A percentile compares a stretch with the other conserved stretches of the same genome.
These are phyloP conservation scores for Camillea tinctor DNA, from an alignment of 2,329 filamentous ascomycete genomes.

Conservation along the genomic window DNA sequence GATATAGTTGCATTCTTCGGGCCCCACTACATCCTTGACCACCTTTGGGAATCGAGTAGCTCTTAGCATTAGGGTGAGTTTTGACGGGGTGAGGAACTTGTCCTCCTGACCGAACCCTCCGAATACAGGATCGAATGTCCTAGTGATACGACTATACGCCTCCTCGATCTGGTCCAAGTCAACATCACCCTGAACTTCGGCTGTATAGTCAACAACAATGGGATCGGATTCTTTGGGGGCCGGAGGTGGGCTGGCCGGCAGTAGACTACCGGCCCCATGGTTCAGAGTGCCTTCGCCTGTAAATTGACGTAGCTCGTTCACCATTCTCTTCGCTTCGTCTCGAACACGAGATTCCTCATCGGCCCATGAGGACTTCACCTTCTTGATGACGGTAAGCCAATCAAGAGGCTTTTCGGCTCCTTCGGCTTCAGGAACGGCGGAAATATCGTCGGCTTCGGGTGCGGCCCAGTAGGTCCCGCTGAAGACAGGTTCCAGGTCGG, in stretches of 20 bases:
- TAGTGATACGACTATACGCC: slow-evolving; percentile 75
- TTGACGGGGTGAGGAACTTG: slow-evolving; percentile 88
- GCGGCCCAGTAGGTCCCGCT: slow-evolving; percentile 96
- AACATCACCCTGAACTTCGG: slow-evolving; percentile 62
- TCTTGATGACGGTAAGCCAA: slow-evolving; percentile 79
- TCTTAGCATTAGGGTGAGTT: slow-evolving; percentile 77
- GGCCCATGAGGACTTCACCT: slow-evolving; percentile 72
- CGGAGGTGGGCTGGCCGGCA: slow-evolving; percentile 19
- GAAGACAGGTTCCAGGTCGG: slow-evolving; percentile 89
- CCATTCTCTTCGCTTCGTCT: slow-evolving; percentile 79
- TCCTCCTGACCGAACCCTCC: slow-evolving; percentile 80
- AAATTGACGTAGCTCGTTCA: slow-evolving; percentile 79
- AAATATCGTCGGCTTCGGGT: slow-evolving; percentile 55
- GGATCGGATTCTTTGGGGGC: slow-evolving; percentile 5
- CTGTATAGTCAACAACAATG: slow-evolving; percentile 23
- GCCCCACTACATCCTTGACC: slow-evolving; percentile 85
- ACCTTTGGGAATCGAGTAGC: slow-evolving; percentile 68
- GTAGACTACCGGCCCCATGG: slow-evolving; percentile 30
- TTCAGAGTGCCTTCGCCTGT: slow-evolving; percentile 79
- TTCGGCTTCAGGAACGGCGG: slow-evolving; percentile 38
- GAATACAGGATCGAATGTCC: slow-evolving; percentile 74
- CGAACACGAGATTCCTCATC: slow-evolving; percentile 82
- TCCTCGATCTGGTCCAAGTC: slow-evolving; percentile 92
- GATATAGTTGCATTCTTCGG: slow-evolving; percentile 70
- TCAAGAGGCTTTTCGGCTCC: slow-evolving; percentile 64